These are phyloP conservation scores for Sarcodon aspratus DNA, from an alignment of 768 basidiomycete species.

Conservation along the genomic window DNA sequence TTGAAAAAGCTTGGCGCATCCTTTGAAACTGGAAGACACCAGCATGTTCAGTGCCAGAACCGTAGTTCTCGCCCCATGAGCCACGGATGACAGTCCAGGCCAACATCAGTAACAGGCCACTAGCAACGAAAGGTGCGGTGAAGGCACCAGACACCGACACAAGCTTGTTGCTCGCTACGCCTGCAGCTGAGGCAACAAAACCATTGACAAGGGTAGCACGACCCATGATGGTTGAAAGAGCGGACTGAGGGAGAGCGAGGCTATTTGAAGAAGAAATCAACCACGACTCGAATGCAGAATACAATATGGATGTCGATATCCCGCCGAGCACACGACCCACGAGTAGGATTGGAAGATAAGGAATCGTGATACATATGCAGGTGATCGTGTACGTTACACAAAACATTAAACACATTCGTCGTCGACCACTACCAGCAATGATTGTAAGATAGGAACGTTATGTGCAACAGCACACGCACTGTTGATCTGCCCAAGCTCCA, in stretches of 20 bases:
- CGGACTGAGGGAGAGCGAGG: constrained; percentile 37
- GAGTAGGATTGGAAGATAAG: constrained; percentile 46
- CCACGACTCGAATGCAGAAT: constrained; percentile 73
- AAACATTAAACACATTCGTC: constrained; percentile 56
- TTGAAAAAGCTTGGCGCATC: constrained; percentile 42
- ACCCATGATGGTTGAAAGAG: constrained; percentile 61
- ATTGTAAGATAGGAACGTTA: background rate
- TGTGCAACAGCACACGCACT: constrained; percentile 29
- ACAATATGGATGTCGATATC: constrained; percentile 64
- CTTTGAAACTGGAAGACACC: constrained; percentile 43
- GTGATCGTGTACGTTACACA: constrained; percentile 54
- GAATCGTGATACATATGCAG: constrained; percentile 48
- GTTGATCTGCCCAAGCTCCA: constrained; percentile 70
- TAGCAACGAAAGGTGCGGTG: constrained; percentile 55
- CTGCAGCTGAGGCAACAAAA: constrained; percentile 56
- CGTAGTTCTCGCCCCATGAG: constrained; percentile 64
- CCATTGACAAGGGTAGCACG: constrained; percentile 67
- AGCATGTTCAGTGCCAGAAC: constrained; percentile 17
- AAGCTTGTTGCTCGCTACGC: constrained; percentile 55
- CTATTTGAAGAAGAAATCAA: constrained; percentile 50
- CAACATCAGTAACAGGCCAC: constrained; percentile 40
- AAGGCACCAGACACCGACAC: constrained; percentile 42
- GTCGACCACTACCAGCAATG: constrained; percentile 40
- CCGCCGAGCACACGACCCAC: constrained; percentile 59
- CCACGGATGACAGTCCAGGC: constrained; percentile 45